phyloP scores from a whole-genome alignment of 768 basidiomycete species.

The Psilocybe cyanescens region DNA sequence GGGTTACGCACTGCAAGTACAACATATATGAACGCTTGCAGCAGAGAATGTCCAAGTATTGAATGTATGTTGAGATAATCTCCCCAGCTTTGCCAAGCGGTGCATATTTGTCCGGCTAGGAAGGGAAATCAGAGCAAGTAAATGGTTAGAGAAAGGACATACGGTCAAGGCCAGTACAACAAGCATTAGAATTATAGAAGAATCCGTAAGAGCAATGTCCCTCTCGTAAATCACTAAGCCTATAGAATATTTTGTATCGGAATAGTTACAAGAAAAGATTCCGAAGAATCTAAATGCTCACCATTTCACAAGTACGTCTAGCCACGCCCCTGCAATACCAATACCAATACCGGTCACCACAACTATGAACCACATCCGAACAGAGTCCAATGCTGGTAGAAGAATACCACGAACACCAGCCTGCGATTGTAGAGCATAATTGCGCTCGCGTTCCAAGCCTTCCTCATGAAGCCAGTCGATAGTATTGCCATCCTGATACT shows the following conservation, averaged over 20 bases:
- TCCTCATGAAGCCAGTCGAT: conserved; percentile 77
- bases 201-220: conserved; percentile 71
- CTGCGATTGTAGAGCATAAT: conserved; percentile 50
- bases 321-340: conserved; percentile 69
- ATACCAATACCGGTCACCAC: conserved; percentile 68
- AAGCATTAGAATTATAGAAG: conserved; percentile 73
- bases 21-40: conserved; percentile 70
- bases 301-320: conserved; percentile 79
- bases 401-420: conserved; percentile 60
- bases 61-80: conserved; percentile 55
- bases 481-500: conserved; percentile 62
- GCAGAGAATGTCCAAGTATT: conserved; percentile 61
- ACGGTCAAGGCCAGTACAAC: conserved; percentile 71
- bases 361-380: conserved; percentile 70
- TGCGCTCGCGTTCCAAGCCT: conserved; percentile 60
- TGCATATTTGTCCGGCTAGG: conserved; percentile 68
- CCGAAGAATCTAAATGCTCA: conserved; percentile 30
- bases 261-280: background rate
- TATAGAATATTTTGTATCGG: conserved; percentile 24
- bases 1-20: conserved; percentile 56
- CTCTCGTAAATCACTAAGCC: conserved; percentile 72
- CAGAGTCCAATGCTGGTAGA: conserved; percentile 57
- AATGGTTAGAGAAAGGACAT: conserved; percentile 24
- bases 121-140: conserved; percentile 16
- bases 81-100: conserved; percentile 73